Conservation (phyloP, 2,329 filamentous ascomycete genomes). For the Hypoxylon sp. region DNA sequence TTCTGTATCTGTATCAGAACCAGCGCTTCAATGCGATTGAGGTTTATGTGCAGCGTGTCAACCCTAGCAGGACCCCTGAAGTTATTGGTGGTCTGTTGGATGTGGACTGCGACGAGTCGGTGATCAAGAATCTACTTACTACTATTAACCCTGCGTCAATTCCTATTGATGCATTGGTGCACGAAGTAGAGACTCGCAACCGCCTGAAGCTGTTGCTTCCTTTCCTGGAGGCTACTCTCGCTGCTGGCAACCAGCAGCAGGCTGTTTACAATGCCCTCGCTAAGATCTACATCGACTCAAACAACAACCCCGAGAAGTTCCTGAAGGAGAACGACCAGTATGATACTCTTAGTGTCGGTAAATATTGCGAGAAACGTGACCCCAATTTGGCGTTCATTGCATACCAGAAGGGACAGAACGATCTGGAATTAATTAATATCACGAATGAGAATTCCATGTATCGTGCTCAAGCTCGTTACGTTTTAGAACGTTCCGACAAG, state of each 20-base stretch:
- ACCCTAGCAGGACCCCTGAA: constrained; percentile 89
- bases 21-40: constrained; percentile 99
- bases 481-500: constrained; percentile 88
- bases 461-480: constrained; percentile 94
- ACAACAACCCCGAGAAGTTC: constrained; percentile 98
- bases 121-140: constrained; percentile 91
- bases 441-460: constrained; percentile 99
- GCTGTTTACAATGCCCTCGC: constrained; percentile 97
- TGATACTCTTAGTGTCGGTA: constrained; percentile 90
- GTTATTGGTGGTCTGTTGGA: constrained; percentile 95
- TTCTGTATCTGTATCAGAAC: constrained; percentile 97
- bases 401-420: constrained; percentile 97
- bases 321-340: constrained; percentile 98
- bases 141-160: constrained; percentile 89
- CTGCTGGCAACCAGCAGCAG: constrained; percentile 93
- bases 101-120: constrained; percentile 95
- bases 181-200: constrained; percentile 95
- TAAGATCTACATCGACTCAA: constrained; percentile 99
- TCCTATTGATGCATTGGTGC: constrained; percentile 93
- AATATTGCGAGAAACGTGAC: constrained; percentile 99
- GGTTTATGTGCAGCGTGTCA: constrained; percentile 97
- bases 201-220: constrained; percentile 94
- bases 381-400: constrained; percentile 95
- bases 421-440: constrained; percentile 95
- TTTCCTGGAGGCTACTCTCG: constrained; percentile 93